These are phyloP conservation scores for Arxiozyma slooffiae DNA, from an alignment of 1,139 yeast species.

Conservation along the genomic window DNA sequence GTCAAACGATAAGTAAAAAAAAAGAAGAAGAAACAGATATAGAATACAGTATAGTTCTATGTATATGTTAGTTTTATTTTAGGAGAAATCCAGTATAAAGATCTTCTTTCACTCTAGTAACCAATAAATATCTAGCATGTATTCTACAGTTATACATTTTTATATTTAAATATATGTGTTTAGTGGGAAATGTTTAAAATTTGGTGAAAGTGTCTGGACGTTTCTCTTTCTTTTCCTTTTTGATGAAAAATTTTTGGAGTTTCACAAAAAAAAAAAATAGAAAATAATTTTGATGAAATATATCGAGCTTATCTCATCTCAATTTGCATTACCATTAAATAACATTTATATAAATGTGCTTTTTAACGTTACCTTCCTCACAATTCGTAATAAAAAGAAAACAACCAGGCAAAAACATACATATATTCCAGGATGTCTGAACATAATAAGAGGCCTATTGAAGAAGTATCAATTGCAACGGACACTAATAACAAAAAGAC, in stretches of 20 bases:
- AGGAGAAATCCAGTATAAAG: background rate
- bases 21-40: too few species aligned
- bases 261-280: too few species aligned
- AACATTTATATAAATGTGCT: too few species aligned
- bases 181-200: background rate
- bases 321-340: background rate
- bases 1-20: background rate
- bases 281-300: too few species aligned
- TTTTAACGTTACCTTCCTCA: too few species aligned
- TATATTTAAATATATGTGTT: too few species aligned
- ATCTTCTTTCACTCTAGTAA: background rate
- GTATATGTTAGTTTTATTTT: too few species aligned
- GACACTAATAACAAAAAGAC: constrained; percentile 7
- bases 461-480: constrained; percentile 2
- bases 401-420: background rate
- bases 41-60: background rate
- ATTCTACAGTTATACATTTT: too few species aligned
- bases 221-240: background rate
- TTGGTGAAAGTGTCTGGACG: background rate
- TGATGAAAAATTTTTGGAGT: constrained; percentile 1
- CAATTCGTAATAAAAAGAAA: too few species aligned
- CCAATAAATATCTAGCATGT: too few species aligned
- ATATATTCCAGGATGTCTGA: constrained; percentile 6
- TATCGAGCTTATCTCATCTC: background rate
- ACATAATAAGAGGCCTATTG: constrained; percentile 10